Evolutionary conservation across 192 early-diverging fungal genomes (phyloP).

Genomic region (Dissophora globulifera): DNA sequence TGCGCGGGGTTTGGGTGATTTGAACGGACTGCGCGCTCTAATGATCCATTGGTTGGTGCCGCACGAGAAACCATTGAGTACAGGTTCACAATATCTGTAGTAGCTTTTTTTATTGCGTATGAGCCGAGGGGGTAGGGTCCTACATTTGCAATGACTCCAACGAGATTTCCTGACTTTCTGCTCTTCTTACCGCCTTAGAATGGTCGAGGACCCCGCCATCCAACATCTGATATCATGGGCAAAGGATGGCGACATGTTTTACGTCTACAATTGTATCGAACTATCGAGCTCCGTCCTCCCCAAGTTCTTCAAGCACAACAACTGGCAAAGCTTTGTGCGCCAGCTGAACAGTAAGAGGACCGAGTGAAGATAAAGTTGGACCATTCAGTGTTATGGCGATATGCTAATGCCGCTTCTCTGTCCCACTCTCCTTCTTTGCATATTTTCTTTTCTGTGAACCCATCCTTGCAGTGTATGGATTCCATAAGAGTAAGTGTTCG

Average conservation of each 20-base stretch:
- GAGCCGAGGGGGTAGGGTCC: no score
- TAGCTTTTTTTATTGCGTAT: neutral
- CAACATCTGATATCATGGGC: conserved; percentile 81
- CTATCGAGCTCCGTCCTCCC: conserved; percentile 83
- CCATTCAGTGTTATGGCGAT: no score
- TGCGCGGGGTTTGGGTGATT: neutral
- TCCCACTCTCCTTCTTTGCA: neutral
- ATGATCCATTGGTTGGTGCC: no score
- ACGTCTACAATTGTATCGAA: conserved; percentile 86
- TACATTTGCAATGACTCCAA: no score
- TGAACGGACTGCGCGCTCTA: no score
- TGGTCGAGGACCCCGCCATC: conserved; percentile 77
- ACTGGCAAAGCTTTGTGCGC: conserved; percentile 91
- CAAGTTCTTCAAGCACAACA: conserved; percentile 92
- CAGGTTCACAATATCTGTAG: no score
- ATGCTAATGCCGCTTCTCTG: neutral
- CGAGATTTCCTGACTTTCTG: no score
- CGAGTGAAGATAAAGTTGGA: no score
- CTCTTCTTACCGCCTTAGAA: no score
- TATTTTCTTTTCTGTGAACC: neutral
- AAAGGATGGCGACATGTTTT: conserved; percentile 84
- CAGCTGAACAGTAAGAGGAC: conserved; percentile 87
- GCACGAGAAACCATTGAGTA: no score
- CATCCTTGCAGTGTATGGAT: conserved; percentile 71
- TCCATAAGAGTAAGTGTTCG: conserved; percentile 80